Percentiles rank a stretch among this genome's conserved stretches.
phyloP scores from a whole-genome alignment of 495 filamentous ascomycete genomes.

The Neurospora tetraspora region DNA sequence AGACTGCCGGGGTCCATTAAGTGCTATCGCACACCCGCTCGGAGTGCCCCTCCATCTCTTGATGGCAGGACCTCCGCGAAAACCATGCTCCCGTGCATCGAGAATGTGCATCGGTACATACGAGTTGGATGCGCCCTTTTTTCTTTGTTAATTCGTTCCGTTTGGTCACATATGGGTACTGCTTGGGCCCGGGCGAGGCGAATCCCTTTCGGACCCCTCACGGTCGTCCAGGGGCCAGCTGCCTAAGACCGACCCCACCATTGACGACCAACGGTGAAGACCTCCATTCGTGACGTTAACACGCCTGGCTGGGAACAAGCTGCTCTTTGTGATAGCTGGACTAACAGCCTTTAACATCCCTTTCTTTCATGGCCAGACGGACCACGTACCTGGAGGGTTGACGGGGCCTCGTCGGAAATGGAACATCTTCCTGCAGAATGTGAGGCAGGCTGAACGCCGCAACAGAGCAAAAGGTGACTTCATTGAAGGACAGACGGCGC shows the following conservation, averaged over 20 bases:
- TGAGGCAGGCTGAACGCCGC: not conserved
- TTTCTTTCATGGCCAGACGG: not conserved
- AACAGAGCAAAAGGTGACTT: constrained; percentile 12
- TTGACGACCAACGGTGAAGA: constrained; percentile 2
- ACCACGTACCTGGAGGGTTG: not conserved
- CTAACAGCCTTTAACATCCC: not conserved
- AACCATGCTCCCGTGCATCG: not conserved
- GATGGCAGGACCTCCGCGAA: not conserved
- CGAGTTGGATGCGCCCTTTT: not conserved
- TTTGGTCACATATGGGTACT: not conserved
- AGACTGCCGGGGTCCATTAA: not conserved
- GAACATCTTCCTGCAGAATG: not conserved
- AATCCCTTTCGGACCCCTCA: not conserved
- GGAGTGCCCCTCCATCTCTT: not conserved
- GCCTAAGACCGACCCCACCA: constrained; percentile 9
- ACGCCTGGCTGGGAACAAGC: constrained; percentile 3
- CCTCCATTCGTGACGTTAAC: constrained; percentile 5
- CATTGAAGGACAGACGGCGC: constrained; percentile 8
- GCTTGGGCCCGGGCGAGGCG: not conserved
- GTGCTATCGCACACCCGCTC: not conserved
- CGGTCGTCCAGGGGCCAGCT: not conserved
- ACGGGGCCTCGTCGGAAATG: not conserved
- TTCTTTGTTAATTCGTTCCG: not conserved
- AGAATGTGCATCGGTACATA: not conserved
- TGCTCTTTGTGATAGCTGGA: constrained; percentile 9